Evolutionary conservation across 1,284 basidiomycete species (phyloP).

Genomic region (Cutaneotrichosporon cyanovorans): DNA sequence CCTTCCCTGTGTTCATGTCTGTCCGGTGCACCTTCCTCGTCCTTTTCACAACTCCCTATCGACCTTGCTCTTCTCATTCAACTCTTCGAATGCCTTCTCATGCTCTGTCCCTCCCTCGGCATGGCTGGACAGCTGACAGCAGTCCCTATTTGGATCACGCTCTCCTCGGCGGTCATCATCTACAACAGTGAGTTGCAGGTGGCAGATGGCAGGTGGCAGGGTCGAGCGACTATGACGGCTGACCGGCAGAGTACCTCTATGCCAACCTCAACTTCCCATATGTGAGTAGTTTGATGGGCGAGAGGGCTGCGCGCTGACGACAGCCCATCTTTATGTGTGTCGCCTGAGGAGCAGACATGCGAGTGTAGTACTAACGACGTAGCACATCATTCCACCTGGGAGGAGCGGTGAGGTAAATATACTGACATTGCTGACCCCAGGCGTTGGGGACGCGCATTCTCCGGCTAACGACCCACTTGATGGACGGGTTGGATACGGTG

Average conservation of each 20-base stretch:
- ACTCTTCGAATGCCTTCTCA: background rate
- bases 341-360: no score
- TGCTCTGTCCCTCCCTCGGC: no score
- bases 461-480: constrained; percentile 71
- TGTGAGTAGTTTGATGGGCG: constrained; percentile 18
- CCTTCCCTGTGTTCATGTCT: no score
- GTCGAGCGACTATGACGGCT: background rate
- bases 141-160: constrained; percentile 59
- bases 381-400: constrained; percentile 50
- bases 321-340: constrained; percentile 44
- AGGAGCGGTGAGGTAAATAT: constrained; percentile 30
- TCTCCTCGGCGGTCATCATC: constrained; percentile 83
- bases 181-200: constrained; percentile 71
- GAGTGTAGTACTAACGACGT: constrained; percentile 69
- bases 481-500: constrained; percentile 77
- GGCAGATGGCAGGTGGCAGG: no score
- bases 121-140: constrained; percentile 1
- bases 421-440: constrained; percentile 44
- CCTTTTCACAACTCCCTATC: no score
- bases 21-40: no score
- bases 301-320: constrained; percentile 8
- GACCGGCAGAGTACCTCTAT: constrained; percentile 60
- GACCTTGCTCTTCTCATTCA: no score
- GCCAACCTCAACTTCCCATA: constrained; percentile 69
- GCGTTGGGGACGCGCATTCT: constrained; percentile 83